Base-by-base conservation (phyloP, 805 yeast species). In the Debaryomyces castellii region DNA sequence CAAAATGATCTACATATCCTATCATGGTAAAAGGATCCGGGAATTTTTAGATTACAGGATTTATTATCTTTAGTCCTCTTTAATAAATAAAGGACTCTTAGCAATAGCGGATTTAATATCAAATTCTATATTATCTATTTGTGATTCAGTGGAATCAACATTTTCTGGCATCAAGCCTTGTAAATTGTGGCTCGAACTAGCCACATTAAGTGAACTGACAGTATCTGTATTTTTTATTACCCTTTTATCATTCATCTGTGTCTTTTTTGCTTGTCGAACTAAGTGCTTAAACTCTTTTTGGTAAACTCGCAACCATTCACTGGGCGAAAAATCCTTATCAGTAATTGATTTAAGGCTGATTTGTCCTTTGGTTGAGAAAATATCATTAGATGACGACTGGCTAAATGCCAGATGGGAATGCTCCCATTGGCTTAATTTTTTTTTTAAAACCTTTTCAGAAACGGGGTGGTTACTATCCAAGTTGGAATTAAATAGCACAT, bases 401-500 rank as follows among this genome's bases (percentile, higher is more conserved):
- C 51, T 53, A 49, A 69, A 62, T 30, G 64, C 65, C 66, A 52
- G 73, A 56, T 64, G 73, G 20, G 66, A 59, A 60, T 61, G 51
- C 56, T 89, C 96, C 95, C 95, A 87, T 54, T 81, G 80, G 18
- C 66, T 60, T 32, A 91, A 69, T 42, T 76, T 77, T 43, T 75
- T 79, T 40, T 79, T 69, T 40, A 91, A 62, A 4, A 78, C 77
- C 32, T 69, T 65, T 18, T 81, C 82, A 21, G 79, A 64, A 3
- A 78, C 78, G 0, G 96, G 96, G 24, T 71, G 73, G 28, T 77
- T 67, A 5, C 90, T 77, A 58, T 89, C 96, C 36, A 83, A 75
- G 57, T 89, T 89, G 10, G 96, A 83, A 58, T 91, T 91, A 82
- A 84, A 86, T 9, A 89, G 58, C 25, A 83, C 80, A 45, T 85